Base-by-base conservation (phyloP, 768 basidiomycete genomes). In the Leccinum fibrillosum region DNA sequence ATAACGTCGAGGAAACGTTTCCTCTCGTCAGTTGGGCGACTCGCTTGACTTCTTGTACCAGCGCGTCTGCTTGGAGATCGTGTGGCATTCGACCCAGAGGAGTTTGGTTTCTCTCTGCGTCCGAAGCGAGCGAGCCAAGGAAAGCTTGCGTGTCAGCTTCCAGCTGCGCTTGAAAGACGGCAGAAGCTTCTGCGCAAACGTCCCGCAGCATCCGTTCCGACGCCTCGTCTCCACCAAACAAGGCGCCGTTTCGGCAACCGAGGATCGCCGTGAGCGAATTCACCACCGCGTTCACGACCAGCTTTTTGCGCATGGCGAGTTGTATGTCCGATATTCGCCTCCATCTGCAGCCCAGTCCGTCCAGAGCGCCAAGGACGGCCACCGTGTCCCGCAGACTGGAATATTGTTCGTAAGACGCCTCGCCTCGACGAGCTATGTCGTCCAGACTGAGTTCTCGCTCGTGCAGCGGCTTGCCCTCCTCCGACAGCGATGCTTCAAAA, bases 231-330 rank as follows among this genome's bases (percentile, higher is more conserved):
- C 69, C 70, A 67, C 69, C 70, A 67, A 90, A 80, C 19, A 96
- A 71, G 1, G 85, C 84, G 17, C 92, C 93, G 69, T 96, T 96
- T 52, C 82, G 79, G 66, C 93, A 89, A 30, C 84, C 84, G 60
- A 93, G 75, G 23, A 98, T 69, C 9, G 92, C 89, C 0, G 94
- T 91, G 56, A 98, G 79, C 2, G 96, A 86, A 66, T 97, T 94
- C 71, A 98, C 83, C 63, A 86, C 80, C 12, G 86, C 77, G 69
- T 96, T 92, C 58, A 90, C 82, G 30, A 87, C 91, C 47, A 97
- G 75, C 74, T 94, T 94, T 60, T 84, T 85, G 39, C 89, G 86
- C 75, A 94, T 82, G 23, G 79, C 76, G 30, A 85, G 75, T 61
- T 92, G 85, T 21, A 96, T 68, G 17, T 86, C 77, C 2, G 82